phyloP scores from a whole-genome alignment of 1,284 basidiomycete species.

The Ceratorhiza oryzae-sativae region DNA sequence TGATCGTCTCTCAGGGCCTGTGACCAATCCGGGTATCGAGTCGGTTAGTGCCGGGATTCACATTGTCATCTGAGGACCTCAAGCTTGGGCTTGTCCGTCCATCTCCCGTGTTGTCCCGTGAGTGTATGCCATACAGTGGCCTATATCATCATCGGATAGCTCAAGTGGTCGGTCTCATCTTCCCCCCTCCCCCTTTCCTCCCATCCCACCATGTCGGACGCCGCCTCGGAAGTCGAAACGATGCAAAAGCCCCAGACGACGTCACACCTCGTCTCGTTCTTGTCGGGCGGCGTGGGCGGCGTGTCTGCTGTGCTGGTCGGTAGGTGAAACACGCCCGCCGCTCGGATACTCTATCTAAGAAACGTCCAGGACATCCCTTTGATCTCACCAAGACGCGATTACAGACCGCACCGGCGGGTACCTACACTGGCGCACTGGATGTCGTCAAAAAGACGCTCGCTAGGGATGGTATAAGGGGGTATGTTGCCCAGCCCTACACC shows the following conservation, averaged over 20 bases:
- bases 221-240: slow-evolving; percentile 26
- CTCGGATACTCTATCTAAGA: slow-evolving; percentile 4
- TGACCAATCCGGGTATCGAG: not conserved
- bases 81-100: slow-evolving; percentile 18
- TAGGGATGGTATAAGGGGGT: slow-evolving; percentile 90
- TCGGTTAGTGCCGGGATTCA: slow-evolving; percentile 35
- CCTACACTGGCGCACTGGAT: slow-evolving; percentile 92
- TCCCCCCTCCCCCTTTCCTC: not conserved
- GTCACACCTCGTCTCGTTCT: slow-evolving; percentile 80
- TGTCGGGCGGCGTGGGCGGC: slow-evolving; percentile 93
- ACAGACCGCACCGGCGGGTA: slow-evolving; percentile 90
- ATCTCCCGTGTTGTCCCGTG: slow-evolving; percentile 33
- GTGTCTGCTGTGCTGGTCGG: slow-evolving; percentile 87
- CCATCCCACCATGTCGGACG: slow-evolving; percentile 39
- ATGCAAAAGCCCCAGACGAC: slow-evolving; percentile 44
- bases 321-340: slow-evolving; percentile 52
- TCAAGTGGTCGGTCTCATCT: not conserved
- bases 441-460: slow-evolving; percentile 91
- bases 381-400: slow-evolving; percentile 96
- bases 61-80: slow-evolving; percentile 35
- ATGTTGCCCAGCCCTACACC: slow-evolving; percentile 46
- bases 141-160: slow-evolving; percentile 19
- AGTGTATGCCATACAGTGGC: not conserved
- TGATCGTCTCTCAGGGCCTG: slow-evolving; percentile 6
- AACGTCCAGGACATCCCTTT: slow-evolving; percentile 85